These are phyloP conservation scores for Zygosaccharomyces kombuchaensis DNA, from an alignment of 805 yeast genomes.

Conservation along the genomic window DNA sequence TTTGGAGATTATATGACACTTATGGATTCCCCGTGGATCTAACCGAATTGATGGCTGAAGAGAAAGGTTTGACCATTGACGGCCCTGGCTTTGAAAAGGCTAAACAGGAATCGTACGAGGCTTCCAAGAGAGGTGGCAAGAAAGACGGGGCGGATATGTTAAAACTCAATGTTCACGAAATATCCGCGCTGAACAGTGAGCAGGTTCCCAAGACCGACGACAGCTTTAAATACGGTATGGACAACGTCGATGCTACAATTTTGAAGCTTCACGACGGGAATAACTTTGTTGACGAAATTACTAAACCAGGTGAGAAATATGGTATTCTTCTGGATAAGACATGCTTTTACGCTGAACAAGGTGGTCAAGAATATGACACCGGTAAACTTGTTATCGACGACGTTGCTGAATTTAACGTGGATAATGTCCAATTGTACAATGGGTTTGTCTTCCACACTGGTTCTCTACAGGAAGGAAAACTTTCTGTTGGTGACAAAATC, in stretches of 20 bases:
- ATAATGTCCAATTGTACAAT: conserved; percentile 86
- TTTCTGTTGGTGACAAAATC: conserved; percentile 63
- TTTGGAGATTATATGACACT: conserved; percentile 97
- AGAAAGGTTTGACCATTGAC: conserved; percentile 88
- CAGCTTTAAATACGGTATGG: conserved; percentile 65
- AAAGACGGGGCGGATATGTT: conserved; percentile 54
- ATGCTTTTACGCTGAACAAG: conserved; percentile 97
- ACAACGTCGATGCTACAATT: conserved; percentile 63
- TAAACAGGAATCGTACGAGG: conserved; percentile 82
- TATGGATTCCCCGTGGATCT: conserved; percentile 99
- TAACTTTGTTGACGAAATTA: conserved; percentile 50
- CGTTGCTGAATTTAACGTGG: conserved; percentile 78
- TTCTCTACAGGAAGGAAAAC: conserved; percentile 65
- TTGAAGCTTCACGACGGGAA: conserved; percentile 68
- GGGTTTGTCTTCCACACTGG: conserved; percentile 98
- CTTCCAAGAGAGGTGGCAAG: conserved; percentile 83
- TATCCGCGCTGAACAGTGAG: conserved; percentile 60
- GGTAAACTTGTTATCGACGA: conserved; percentile 92
- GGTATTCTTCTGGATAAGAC: conserved; percentile 87
- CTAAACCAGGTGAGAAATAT: conserved; percentile 47
- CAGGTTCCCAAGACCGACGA: conserved; percentile 80
- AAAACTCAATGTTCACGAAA: conserved; percentile 87
- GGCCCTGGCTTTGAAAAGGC: conserved; percentile 91
- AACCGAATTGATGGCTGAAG: conserved; percentile 98
- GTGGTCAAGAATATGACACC: conserved; percentile 97